Base-by-base conservation (phyloP, 768 basidiomycete species). In the Gyrodon lividus region DNA sequence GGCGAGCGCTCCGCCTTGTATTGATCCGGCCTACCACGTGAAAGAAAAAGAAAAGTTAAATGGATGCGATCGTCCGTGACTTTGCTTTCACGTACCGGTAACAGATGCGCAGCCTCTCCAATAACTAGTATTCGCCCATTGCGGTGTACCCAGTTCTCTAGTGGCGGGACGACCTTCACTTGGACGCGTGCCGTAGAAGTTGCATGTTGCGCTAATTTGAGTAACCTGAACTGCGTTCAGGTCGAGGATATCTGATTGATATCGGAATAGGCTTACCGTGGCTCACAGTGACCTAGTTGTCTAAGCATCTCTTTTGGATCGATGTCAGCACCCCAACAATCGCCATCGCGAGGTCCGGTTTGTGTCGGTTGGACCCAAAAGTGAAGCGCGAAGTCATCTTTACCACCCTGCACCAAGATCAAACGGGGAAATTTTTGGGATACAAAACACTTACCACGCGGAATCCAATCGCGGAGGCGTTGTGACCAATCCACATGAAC, bases 61-160 rank as follows among this genome's bases (percentile, higher is more conserved):
- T 26, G 19, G 10, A 7, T 2, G 31, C 12, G 12, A 31, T 12
- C 42, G 22, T 23, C 42, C 19, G n/a, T 9, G 20, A 35, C 0
- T n/a, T 40, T 26, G 19, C 10, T 55, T 54, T 20, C 5, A 69
- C 76, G 50, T 57, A 79, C 83, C 61, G 79, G 67, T 31, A 80
- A 64, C 13, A 82, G 79, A 63, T 85, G 82, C 0, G 79, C 81
- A 2, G 82, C 82, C 48, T 84, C 81, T 43, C 83, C 84, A n/a
- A 83, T 72, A 14, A 84, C 64, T 14, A 79, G 73, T 19, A 79
- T 65, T 44, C 73, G 70, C 7, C 76, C 78, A 17, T 65, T 62
- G 10, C 75, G 70, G 57, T 82, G 80, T 6, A 78, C 76, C 67
- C 79, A 74, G 42, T 69, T 74, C 26, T 82, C 78, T 19, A 79